These are phyloP conservation scores for Pythium pyrilobum DNA, from an alignment of 352 stramenopile genomes.

Conservation along the genomic window DNA sequence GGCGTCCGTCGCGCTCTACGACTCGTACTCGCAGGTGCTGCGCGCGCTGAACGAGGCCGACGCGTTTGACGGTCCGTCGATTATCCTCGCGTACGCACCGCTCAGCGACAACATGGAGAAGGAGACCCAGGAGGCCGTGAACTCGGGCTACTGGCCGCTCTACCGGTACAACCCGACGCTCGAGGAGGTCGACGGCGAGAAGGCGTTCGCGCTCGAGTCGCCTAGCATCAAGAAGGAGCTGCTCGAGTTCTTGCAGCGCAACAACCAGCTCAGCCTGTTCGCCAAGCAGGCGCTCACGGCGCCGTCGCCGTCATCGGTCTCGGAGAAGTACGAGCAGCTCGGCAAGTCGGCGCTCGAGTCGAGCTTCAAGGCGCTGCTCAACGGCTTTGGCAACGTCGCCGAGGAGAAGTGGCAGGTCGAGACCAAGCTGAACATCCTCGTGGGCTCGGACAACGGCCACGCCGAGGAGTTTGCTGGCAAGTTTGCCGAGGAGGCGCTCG, in stretches of 20 bases:
- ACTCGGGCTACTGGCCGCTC: conserved; percentile 88
- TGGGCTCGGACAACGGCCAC: conserved; percentile 72
- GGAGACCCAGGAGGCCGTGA: conserved; percentile 84
- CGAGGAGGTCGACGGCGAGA: conserved; percentile 75
- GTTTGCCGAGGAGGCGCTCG: conserved; percentile 60
- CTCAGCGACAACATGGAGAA: conserved; percentile 82
- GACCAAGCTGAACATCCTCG: conserved; percentile 72
- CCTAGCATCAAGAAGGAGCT: conserved; percentile 90
- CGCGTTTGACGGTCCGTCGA: conserved; percentile 85
- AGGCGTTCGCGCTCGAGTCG: conserved; percentile 87
- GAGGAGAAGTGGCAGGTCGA: conserved; percentile 57
- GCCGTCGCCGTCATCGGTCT: conserved; percentile 32
- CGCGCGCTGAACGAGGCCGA: conserved; percentile 89
- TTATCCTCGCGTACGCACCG: conserved; percentile 88
- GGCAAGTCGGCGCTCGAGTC: conserved; percentile 79
- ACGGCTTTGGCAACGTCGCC: conserved; percentile 45
- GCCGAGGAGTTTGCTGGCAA: conserved; percentile 69
- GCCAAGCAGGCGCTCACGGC: conserved; percentile 65
- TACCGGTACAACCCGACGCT: conserved; percentile 89
- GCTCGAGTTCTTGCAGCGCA: conserved; percentile 82
- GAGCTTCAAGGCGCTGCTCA: conserved; percentile 73
- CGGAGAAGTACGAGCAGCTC: conserved; percentile 71
- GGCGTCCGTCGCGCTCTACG: conserved; percentile 87
- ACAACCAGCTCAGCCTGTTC: conserved; percentile 89
- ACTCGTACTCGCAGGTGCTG: conserved; percentile 83